Evolutionary conservation across 345 rosid species (phyloP), one percentile per base, ranked within the genome.

Genomic region (Melaleuca quinquenervia): DNA sequence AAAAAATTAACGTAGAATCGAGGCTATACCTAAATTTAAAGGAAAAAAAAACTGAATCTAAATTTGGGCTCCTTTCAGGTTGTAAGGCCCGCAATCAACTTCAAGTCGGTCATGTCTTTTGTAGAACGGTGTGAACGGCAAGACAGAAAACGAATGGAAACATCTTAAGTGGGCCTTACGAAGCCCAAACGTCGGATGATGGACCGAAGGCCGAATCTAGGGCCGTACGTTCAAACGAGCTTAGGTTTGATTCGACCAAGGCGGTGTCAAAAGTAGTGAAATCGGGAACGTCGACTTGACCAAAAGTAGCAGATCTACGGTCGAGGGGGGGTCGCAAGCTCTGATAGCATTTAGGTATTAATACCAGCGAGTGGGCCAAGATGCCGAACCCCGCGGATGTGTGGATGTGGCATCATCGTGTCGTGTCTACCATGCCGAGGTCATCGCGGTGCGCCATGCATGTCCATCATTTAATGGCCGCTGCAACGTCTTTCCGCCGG

Each of bases 101-200:
- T 41, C 41, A 41, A 41, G 41, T 41, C 41, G 41, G 41, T 41
- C 41, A 13, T 14, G 52, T 13, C 52, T 50, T 15, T 50, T 50
- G 2, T 16, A 44, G 76, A 32, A 64, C 4, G 76, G 2, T 2
- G 11, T 4, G 0, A 2, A 29, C 16, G 36, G 6, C 32, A 0
- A 15, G 18, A n/a, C 8, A 0, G 18, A 11, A 58, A 58, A 58
- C 32, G 7, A 58, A 29, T 20, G 76, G 32, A 4, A 32, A 16
- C 45, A 32, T 64, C 76, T 8, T 32, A 64, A 16, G 12, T 32
- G 45, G 45, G 76, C 76, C 45, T 32, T 32, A 22, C 45, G 76
- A 64, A 64, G 76, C 45, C 76, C 76, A 32, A 4, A 64, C 21
- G 20, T 8, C 3, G 3, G 44, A 64, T 8, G 76, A 62, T 21